Evolutionary conservation across 441 rosid species (phyloP).

Genomic region (Syzygium malaccense): DNA sequence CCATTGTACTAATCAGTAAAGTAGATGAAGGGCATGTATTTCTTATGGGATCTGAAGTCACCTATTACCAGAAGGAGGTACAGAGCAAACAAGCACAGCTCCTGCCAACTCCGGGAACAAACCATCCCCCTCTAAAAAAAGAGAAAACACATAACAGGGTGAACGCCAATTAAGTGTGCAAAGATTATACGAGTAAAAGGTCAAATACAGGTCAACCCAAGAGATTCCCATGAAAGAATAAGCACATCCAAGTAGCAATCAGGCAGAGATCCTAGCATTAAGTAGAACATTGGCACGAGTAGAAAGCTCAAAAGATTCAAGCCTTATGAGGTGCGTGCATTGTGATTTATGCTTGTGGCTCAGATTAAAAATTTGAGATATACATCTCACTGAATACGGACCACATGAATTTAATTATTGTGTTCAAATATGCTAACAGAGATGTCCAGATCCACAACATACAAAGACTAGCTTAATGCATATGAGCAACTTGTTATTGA

Average conservation of each 20-base stretch:
- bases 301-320: not conserved
- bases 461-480: not conserved
- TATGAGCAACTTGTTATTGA: too few species aligned
- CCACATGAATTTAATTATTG: not conserved
- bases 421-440: not conserved
- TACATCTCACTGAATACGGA: not conserved
- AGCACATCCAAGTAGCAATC: not conserved
- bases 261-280: not conserved
- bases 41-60: constrained; percentile 16
- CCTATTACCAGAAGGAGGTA: constrained; percentile 93
- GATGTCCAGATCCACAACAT: not conserved
- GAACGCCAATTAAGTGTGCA: not conserved
- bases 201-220: not conserved
- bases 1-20: not conserved
- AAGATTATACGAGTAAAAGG: not conserved
- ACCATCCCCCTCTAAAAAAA: constrained; percentile 23
- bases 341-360: not conserved
- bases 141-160: not conserved
- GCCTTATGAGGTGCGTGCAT: not conserved
- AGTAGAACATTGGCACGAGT: not conserved
- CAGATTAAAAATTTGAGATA: not conserved
- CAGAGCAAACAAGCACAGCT: constrained; percentile 75
- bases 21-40: not conserved
- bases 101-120: constrained; percentile 59
- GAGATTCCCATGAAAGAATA: not conserved